Percentiles rank a stretch among this genome's conserved stretches.
Evolutionary conservation across 2,329 filamentous ascomycete genomes (phyloP).

Genomic region (Colletotrichum camelliae): DNA sequence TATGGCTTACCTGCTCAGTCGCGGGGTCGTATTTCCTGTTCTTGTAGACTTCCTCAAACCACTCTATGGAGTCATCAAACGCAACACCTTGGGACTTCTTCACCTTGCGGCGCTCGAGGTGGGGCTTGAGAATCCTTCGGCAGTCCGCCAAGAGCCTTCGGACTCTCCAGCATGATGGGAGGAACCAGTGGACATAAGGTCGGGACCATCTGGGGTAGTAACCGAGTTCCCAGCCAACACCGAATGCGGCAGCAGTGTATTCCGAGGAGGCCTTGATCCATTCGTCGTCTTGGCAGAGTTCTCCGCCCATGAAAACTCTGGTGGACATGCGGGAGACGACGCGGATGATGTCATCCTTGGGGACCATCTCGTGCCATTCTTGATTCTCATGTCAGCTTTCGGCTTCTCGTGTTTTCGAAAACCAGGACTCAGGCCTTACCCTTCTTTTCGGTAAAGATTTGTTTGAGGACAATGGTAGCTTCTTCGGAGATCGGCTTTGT

Average conservation of each 20-base stretch:
- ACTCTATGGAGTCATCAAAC: constrained; percentile 26
- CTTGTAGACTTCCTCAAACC: constrained; percentile 12
- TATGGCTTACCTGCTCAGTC: neutral
- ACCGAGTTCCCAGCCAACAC: neutral
- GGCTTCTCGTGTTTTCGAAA: neutral
- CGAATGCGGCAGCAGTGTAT: constrained; percentile 6
- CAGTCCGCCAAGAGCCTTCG: neutral
- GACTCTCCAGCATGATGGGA: constrained; percentile 20
- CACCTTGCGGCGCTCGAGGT: constrained; percentile 11
- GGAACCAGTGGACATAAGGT: constrained; percentile 22
- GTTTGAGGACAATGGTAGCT: neutral
- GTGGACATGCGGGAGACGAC: constrained; percentile 24
- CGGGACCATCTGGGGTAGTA: constrained; percentile 21
- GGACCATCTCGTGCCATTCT: constrained; percentile 22
- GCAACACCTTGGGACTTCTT: neutral
- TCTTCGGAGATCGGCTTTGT: constrained; percentile 7
- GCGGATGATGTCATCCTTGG: neutral
- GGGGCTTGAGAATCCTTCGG: constrained; percentile 15
- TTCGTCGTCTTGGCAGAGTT: constrained; percentile 10
- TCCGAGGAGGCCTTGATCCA: constrained; percentile 21
- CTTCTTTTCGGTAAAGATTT: neutral
- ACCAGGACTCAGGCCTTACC: neutral
- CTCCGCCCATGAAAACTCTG: constrained; percentile 24
- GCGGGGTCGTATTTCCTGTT: constrained; percentile 12
- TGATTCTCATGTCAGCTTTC: neutral